Base-by-base conservation (phyloP, 2,329 filamentous ascomycete species). In the Thelonectria blattea region DNA sequence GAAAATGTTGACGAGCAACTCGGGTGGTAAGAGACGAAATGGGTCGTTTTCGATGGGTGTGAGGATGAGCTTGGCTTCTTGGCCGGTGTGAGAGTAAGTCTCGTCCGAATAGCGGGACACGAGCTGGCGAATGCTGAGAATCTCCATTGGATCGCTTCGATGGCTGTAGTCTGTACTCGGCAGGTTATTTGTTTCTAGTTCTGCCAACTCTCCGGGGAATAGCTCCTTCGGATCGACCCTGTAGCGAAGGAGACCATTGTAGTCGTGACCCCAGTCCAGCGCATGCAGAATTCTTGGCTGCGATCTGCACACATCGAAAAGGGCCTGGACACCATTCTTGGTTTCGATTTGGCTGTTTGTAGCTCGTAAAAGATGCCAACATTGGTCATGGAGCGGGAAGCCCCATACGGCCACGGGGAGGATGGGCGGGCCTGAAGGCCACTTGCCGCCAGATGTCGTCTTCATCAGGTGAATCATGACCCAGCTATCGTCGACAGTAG, bases 221-320 rank as follows among this genome's bases (percentile, higher is more conserved):
- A 52, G 24, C 3, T 42, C 42, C 10, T 52, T 24, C 32, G 34
- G 46, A 18, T 20, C 32, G 2, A 18, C 32, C 8, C 43, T 15
- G 20, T 52, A 54, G 18, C 11, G 37, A 12, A 56, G 14, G 42
- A 55, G 42, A n/a, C 60, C 60, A 37, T 42, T 34, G 30, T 62
- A 56, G 17, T 48, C 22, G 24, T 62, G 55, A 15, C 51, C 51
- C 55, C 60, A 62, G 20, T 58, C 45, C 32, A 55, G 20, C 22
- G 51, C 20, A 30, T 30, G 18, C 55, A 55, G 34, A 18, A 10
- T 11, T 52, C 48, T 37, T 11, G 55, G 51, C 41, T 58, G 60
- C 27, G 60, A 62, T 49, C 54, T 54, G 32, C 60, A 62, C 24
- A 58, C 20, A 18, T 58, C 48, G 37, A 58, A 62, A n/a, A 62